These are phyloP conservation scores for Lecanicillium sp. DNA, from an alignment of 2,329 filamentous ascomycete genomes.

Conservation along the genomic window DNA sequence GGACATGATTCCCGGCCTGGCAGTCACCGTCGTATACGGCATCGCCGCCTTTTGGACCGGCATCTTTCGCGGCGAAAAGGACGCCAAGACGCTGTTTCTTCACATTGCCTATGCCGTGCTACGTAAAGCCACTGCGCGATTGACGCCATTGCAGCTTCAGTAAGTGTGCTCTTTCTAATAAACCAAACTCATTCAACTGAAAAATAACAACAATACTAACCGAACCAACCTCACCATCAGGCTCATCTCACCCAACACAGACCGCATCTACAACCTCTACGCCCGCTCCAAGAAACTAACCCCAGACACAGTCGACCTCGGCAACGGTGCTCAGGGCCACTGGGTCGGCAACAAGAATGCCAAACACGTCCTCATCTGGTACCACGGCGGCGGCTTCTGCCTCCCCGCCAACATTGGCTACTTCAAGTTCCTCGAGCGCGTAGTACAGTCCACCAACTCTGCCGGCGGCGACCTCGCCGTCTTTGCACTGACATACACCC, in stretches of 20 bases:
- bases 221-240: constrained; percentile 5
- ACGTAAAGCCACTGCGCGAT: constrained; percentile 11
- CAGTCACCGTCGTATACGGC: constrained; percentile 8
- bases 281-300: constrained; percentile 8
- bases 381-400: constrained; percentile 16
- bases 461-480: constrained; percentile 12
- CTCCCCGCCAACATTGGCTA: constrained; percentile 14
- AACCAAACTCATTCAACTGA: neutral
- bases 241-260: constrained; percentile 12
- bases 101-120: constrained; percentile 15
- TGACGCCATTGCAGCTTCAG: constrained; percentile 14
- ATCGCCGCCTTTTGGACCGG: constrained; percentile 10
- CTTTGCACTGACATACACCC: constrained; percentile 13
- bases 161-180: constrained; percentile 1
- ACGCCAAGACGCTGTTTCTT: constrained; percentile 13
- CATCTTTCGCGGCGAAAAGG: constrained; percentile 8
- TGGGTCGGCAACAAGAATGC: constrained; percentile 15
- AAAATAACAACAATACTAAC: neutral
- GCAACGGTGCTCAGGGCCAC: constrained; percentile 12
- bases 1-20: constrained; percentile 13
- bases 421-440: constrained; percentile 12
- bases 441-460: constrained; percentile 9
- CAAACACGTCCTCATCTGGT: constrained; percentile 15
- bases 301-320: constrained; percentile 13
- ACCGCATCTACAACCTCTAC: constrained; percentile 13